Base-by-base conservation (phyloP, 192 early-diverging fungal genomes). In the Podila clonocystis region DNA sequence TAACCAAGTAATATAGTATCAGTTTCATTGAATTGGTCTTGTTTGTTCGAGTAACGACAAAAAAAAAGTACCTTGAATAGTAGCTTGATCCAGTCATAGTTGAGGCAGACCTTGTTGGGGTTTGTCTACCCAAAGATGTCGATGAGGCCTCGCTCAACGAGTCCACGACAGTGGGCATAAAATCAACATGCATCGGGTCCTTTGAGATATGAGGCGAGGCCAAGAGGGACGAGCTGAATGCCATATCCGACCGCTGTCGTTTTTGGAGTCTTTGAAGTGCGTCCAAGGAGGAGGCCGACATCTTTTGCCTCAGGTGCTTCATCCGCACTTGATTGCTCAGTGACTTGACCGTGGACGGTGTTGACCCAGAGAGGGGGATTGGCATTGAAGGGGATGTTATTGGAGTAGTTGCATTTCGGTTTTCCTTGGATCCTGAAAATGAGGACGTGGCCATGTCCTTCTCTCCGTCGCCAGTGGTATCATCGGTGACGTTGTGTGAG, bases 251-350 rank as follows among this genome's bases (percentile, higher is more conserved):
- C 11, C 36, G 9, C 8, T 70, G 58, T 13, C 60, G 68, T 6
- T 48, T 38, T 30, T 76, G 67, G 3, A 76, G 68, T 3, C 62
- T 50, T 33, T 66, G 62, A 24, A 76, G 63, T 8, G 67, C 34
- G 9, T 76, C 57, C 38, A 76, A 28, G 3, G 74, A 70, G 3
- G 68, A 69, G 0, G 67, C 67, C 8, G 74, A 76, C 20, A 76
- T 41, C 22, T 66, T 60, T 26, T 70, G 63, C 41, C 17, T 75
- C 38, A 75, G 17, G 31, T 49, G 28, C 13, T 58, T 63, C 34
- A 58, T 50, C 29, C 68, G 52, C 52, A 55, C 61, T 48, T 36
- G 24, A 52, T 11, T 24, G 22, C 49, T 22, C 26, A 22, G 52
- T 13, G 20, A 22, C 5, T 20, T 50, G 8, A 31, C 17, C 34